A percentile compares a stretch with the other conserved stretches of the same genome.
Conservation (phyloP, 306 rosid species). For the Pterocarpus santalinus region DNA sequence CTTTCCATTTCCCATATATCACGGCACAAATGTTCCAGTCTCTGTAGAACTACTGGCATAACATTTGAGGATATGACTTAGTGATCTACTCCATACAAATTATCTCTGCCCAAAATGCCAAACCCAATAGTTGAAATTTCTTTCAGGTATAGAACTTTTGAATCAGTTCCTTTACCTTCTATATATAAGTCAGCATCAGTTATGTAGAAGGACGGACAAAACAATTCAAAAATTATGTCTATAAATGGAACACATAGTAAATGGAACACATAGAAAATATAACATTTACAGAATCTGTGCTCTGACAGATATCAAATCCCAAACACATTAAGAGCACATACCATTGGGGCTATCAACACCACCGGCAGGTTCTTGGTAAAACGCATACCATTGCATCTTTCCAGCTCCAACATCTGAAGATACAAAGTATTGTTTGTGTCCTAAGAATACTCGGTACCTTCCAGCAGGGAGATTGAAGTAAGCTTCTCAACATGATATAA, state of each 20-base stretch:
- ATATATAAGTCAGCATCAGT: not conserved
- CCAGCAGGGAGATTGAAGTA: slow-evolving; percentile 48
- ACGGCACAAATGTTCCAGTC: not conserved
- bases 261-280: not conserved
- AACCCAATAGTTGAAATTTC: slow-evolving; percentile 1
- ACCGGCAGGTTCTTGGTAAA: slow-evolving; percentile 83
- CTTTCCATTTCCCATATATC: slow-evolving; percentile 31
- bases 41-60: not conserved
- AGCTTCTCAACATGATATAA: slow-evolving; percentile 45
- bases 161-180: slow-evolving; percentile 13
- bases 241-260: not conserved
- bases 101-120: not conserved
- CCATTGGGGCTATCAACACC: slow-evolving; percentile 76
- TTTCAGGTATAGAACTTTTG: slow-evolving; percentile 2
- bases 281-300: not conserved
- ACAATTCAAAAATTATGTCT: slow-evolving; percentile 15
- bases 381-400: slow-evolving; percentile 99
- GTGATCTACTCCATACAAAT: not conserved
- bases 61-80: not conserved
- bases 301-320: slow-evolving; percentile 35
- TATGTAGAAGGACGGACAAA: slow-evolving; percentile 10
- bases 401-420: slow-evolving; percentile 97
- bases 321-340: slow-evolving; percentile 49
- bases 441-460: slow-evolving; percentile 98
- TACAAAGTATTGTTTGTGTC: slow-evolving; percentile 98